Conservation (phyloP, 2,329 filamentous ascomycete genomes). For the Fusarium sp. region DNA sequence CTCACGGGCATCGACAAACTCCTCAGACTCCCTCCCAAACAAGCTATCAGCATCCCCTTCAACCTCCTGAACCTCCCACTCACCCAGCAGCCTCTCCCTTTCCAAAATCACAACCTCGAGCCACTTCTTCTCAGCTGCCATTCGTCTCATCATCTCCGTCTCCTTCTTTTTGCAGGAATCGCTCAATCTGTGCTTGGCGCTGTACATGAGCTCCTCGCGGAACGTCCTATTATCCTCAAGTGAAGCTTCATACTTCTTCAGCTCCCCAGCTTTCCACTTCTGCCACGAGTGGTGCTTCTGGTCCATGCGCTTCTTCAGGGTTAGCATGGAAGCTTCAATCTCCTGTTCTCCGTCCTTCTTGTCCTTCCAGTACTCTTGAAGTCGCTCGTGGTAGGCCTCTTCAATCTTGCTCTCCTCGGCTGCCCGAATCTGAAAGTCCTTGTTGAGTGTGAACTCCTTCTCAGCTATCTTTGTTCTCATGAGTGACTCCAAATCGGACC, state of each 20-base stretch:
- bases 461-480: slow-evolving; percentile 47
- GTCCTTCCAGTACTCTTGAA: slow-evolving; percentile 54
- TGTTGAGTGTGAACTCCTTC: slow-evolving; percentile 50
- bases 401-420: slow-evolving; percentile 58
- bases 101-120: slow-evolving; percentile 58
- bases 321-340: slow-evolving; percentile 49
- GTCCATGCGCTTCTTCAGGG: slow-evolving; percentile 56
- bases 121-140: slow-evolving; percentile 62
- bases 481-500: slow-evolving; percentile 43
- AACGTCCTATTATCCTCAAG: slow-evolving; percentile 56
- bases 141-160: slow-evolving; percentile 48
- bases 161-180: slow-evolving; percentile 46
- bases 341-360: slow-evolving; percentile 49
- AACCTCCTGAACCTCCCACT: slow-evolving; percentile 57
- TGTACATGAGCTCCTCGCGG: slow-evolving; percentile 58
- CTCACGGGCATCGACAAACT: slow-evolving; percentile 16
- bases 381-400: slow-evolving; percentile 55
- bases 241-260: slow-evolving; percentile 50
- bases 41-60: slow-evolving; percentile 54
- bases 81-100: slow-evolving; percentile 56
- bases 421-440: slow-evolving; percentile 57
- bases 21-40: slow-evolving; percentile 40
- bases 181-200: slow-evolving; percentile 48
- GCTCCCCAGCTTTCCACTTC: slow-evolving; percentile 55
- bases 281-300: slow-evolving; percentile 55